Percentiles rank a stretch among this genome's conserved stretches.
phyloP scores from a whole-genome alignment of 2,329 filamentous ascomycete species.

The Arthrobotrys iridis region DNA sequence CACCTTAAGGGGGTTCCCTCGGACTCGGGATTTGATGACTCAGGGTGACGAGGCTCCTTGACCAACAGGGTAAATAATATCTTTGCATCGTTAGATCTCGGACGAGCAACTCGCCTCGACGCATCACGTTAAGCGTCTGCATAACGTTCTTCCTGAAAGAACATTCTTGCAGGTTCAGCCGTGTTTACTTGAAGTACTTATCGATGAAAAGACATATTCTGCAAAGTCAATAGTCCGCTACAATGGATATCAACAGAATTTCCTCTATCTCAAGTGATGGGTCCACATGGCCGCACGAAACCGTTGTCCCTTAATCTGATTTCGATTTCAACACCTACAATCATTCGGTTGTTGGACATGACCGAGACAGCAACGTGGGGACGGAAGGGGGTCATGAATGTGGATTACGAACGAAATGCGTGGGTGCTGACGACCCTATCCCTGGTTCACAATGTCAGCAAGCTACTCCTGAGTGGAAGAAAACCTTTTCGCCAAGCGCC shows the following conservation, averaged over 20 bases:
- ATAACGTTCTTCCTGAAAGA: constrained; percentile 11
- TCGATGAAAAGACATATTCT: background rate
- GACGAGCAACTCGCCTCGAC: too few relatives aligned
- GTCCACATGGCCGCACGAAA: constrained; percentile 13
- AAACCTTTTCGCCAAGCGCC: background rate
- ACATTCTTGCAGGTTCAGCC: background rate
- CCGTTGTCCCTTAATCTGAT: constrained; percentile 9
- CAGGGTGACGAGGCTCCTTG: constrained; percentile 41
- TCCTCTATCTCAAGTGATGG: background rate
- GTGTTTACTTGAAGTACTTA: too few relatives aligned
- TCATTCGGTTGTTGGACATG: constrained; percentile 1
- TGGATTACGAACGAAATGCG: constrained; percentile 12
- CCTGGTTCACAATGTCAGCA: constrained; percentile 39
- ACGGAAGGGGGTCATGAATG: background rate
- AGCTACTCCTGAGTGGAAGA: constrained; percentile 2
- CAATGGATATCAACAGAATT: background rate
- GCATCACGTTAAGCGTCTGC: background rate
- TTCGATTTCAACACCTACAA: background rate
- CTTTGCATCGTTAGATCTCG: too few relatives aligned
- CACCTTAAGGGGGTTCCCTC: constrained; percentile 27
- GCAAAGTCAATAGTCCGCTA: too few relatives aligned
- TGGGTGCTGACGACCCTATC: constrained; percentile 14
- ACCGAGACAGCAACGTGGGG: constrained; percentile 29
- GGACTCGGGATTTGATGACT: constrained; percentile 47
- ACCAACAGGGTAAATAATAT: constrained; percentile 15